Evolutionary conservation across 1,139 yeast species (phyloP).

Genomic region (Pichia sp.): DNA sequence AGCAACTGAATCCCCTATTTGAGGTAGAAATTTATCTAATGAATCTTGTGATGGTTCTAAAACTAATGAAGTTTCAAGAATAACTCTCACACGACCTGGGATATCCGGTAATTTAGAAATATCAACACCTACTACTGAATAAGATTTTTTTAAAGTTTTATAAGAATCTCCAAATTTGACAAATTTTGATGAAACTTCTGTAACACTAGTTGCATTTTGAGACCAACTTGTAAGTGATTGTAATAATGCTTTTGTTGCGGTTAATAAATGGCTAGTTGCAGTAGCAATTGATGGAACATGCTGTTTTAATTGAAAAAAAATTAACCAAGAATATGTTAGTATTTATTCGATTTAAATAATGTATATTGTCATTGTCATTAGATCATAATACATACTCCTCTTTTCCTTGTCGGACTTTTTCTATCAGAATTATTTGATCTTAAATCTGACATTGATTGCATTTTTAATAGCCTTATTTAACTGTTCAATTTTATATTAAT

Average conservation of each 20-base stretch:
- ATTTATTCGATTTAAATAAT: not conserved
- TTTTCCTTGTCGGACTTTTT: constrained; percentile 10
- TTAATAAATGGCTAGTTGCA: constrained; percentile 44
- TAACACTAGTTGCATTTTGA: constrained; percentile 65
- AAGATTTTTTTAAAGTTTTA: constrained; percentile 75
- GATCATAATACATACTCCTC: constrained; percentile 14
- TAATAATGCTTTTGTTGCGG: constrained; percentile 81
- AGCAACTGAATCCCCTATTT: constrained; percentile 81
- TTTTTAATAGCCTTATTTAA: too few relatives aligned
- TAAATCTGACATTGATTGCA: too few relatives aligned
- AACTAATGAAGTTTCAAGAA: constrained; percentile 80
- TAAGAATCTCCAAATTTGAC: constrained; percentile 93
- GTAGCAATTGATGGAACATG: constrained; percentile 23
- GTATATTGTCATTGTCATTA: not conserved
- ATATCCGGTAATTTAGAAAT: constrained; percentile 71
- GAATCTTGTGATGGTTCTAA: constrained; percentile 83
- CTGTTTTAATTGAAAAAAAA: constrained; percentile 1
- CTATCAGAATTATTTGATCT: not conserved
- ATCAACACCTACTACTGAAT: constrained; percentile 61
- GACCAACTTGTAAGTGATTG: constrained; percentile 93
- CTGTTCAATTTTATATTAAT: too few relatives aligned
- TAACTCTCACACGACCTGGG: constrained; percentile 63
- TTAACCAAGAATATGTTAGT: not conserved
- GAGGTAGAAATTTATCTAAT: constrained; percentile 74
- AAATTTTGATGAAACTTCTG: constrained; percentile 83